Evolutionary conservation across 2,329 filamentous ascomycete species (phyloP), one percentile per base, ranked within the genome.

Genomic region (Paradendryphiella salina): DNA sequence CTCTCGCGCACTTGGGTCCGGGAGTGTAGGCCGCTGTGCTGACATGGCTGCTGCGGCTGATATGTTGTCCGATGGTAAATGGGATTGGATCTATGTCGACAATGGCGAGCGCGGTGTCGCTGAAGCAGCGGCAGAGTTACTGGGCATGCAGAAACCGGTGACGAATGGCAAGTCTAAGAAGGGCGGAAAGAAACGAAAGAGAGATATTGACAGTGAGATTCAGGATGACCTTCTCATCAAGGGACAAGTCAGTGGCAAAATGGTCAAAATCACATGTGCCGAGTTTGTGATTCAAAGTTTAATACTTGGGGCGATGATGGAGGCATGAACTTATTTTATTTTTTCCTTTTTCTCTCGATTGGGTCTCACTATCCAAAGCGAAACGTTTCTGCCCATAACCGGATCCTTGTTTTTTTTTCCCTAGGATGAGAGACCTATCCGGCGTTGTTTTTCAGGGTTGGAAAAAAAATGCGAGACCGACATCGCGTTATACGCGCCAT

Each of bases 211-310:
- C 4, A 50, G 39, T 11, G 65, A 58, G 5, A 57, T 60, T 15
- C 33, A 45, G 3, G 67, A 69, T 8, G 64, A 53, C 11, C 54
- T 67, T 3, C 18, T 72, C 31, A 40, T 64, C 42, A 54, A 63
- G 58, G 70, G 72, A 15, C 63, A 69, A 21, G 67, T 75, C 13
- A 65, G 75, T 35, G 76, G 79, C 10, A 78, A 80, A 61, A 81
- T 74, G 53, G 78, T 91, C 31, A 82, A 81, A 56, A 81, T 94
- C 36, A 82, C 96, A 44, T 87, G 86, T 48, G 87, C 95, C 70
- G 93, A 97, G 73, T 85, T 93, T 67, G 85, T 97, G 17, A 86
- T 96, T 47, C 93, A 99, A 78, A 96, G 91, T 71, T 77, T 97
- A 52, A 96, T 99, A 57, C 72, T 96, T 42, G 93, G 92, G 0